A percentile compares a stretch with the other conserved stretches of the same genome.
These are phyloP conservation scores for Entomophthora muscae DNA, from an alignment of 371 early-diverging fungal genomes.

Conservation along the genomic window DNA sequence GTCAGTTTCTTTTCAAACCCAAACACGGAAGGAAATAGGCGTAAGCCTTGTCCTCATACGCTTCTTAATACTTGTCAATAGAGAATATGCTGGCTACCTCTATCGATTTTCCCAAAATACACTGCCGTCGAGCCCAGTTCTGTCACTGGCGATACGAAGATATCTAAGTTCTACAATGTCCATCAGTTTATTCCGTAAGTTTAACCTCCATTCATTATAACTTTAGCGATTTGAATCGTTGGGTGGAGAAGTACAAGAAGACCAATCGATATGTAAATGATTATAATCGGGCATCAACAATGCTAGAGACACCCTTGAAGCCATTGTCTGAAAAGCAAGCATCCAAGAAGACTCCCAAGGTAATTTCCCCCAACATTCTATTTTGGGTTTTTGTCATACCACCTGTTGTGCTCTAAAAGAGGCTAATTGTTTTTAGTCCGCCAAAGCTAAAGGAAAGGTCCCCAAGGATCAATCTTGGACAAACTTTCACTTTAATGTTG, in stretches of 20 bases:
- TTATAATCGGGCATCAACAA: background rate
- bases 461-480: background rate
- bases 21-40: constrained; percentile 93
- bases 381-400: too few relatives aligned
- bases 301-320: background rate
- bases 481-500: background rate
- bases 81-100: background rate
- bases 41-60: constrained; percentile 17
- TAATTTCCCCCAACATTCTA: too few relatives aligned
- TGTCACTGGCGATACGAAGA: too few relatives aligned
- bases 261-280: background rate
- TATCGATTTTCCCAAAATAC: background rate
- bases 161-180: background rate
- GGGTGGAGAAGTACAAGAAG: constrained; percentile 1
- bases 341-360: background rate
- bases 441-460: background rate
- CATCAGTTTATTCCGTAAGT: background rate
- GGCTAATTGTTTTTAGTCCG: background rate
- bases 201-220: too few relatives aligned
- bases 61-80: background rate
- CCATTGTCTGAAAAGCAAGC: background rate
- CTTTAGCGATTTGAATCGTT: background rate
- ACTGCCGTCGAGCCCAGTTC: background rate
- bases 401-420: background rate
- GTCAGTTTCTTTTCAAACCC: constrained; percentile 63